A percentile compares a stretch with the other conserved stretches of the same genome.
Conservation (phyloP, 148 eudicot species). For the Salicornia ramosissima region DNA sequence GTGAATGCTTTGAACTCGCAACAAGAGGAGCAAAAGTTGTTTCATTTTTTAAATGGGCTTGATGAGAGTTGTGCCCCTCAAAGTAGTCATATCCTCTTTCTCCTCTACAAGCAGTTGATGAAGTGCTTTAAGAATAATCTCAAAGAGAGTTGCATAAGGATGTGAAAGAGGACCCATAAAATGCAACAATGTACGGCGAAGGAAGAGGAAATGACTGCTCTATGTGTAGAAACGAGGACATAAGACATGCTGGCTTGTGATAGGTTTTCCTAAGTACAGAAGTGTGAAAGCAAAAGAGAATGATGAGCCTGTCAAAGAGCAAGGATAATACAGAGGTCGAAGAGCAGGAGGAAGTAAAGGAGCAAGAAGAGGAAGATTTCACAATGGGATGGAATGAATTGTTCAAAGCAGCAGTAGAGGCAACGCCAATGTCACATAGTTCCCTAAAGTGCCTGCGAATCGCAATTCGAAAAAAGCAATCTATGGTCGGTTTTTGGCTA, state of each 20-base stretch:
- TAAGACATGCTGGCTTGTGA: too few relatives aligned
- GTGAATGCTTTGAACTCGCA: not conserved
- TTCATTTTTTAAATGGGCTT: not conserved
- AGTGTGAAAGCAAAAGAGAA: too few relatives aligned
- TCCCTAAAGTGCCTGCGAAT: too few relatives aligned
- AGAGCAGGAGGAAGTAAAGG: too few relatives aligned
- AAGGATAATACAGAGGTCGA: too few relatives aligned
- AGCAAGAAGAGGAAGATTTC: too few relatives aligned
- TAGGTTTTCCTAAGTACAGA: too few relatives aligned
- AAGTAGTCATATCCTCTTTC: not conserved
- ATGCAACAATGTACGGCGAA: not conserved
- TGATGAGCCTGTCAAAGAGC: too few relatives aligned
- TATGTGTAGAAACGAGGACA: not conserved
- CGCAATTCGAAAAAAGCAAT: too few relatives aligned
- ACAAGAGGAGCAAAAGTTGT: not conserved
- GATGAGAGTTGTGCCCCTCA: not conserved
- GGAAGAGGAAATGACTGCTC: not conserved
- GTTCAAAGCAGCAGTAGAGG: too few relatives aligned
- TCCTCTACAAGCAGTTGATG: not conserved
- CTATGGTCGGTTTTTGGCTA: too few relatives aligned
- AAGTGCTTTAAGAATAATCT: not conserved
- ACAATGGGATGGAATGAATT: not conserved
- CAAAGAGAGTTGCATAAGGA: not conserved
- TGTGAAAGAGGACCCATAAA: not conserved
- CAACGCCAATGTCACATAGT: too few relatives aligned